Percentiles rank a stretch among this genome's conserved stretches.
These are phyloP conservation scores for Leccinellum rugosiceps DNA, from an alignment of 768 basidiomycete species.

Conservation along the genomic window DNA sequence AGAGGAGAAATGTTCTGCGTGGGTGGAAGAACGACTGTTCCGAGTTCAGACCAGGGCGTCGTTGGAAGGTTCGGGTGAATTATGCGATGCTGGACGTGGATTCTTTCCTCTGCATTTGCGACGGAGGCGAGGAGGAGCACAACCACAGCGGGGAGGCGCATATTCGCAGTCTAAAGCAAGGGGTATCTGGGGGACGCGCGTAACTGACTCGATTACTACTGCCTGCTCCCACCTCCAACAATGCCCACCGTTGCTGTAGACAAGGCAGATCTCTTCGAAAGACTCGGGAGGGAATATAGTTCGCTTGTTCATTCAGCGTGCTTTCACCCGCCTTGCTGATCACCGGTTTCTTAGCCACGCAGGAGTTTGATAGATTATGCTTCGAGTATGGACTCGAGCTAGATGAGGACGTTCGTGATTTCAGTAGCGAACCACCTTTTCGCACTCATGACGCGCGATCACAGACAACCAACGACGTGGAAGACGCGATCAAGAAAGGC, in stretches of 20 bases:
- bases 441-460: conserved; percentile 1
- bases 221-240: neutral
- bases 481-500: conserved; percentile 78
- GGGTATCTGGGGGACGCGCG: conserved; percentile 22
- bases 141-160: conserved; percentile 5
- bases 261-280: conserved; percentile 89
- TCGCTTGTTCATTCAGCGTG: conserved; percentile 20
- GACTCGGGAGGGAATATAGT: conserved; percentile 85
- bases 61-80: conserved; percentile 31
- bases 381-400: conserved; percentile 98
- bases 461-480: conserved; percentile 87
- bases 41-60: conserved; percentile 24
- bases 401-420: conserved; percentile 85
- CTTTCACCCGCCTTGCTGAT: conserved; percentile 11
- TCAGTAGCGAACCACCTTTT: neutral
- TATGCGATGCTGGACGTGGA: conserved; percentile 29
- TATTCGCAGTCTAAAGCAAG: conserved; percentile 3
- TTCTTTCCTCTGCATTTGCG: conserved; percentile 10
- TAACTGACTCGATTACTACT: neutral
- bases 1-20: conserved; percentile 33
- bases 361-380: conserved; percentile 92
- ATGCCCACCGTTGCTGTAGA: conserved; percentile 98
- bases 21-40: conserved; percentile 23
- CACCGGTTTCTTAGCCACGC: conserved; percentile 57
- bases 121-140: conserved; percentile 13